phyloP scores from a whole-genome alignment of 2,329 filamentous ascomycete species.

The Neofusicoccum sp. region DNA sequence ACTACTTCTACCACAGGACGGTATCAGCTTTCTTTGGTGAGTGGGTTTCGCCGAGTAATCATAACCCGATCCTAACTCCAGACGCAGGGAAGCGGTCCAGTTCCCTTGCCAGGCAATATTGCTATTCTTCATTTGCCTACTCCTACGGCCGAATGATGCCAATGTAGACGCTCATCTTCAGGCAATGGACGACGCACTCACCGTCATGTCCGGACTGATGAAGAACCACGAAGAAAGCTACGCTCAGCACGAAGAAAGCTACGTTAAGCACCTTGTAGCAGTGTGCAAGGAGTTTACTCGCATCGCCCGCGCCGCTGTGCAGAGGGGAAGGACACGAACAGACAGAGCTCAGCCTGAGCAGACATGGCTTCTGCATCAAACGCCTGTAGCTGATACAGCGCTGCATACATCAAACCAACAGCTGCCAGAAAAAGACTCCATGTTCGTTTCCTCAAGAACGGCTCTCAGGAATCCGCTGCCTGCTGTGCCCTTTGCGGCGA shows the following conservation, averaged over 20 bases:
- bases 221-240: not conserved
- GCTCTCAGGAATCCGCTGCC: no score
- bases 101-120: not conserved
- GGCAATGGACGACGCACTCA: not conserved
- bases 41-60: no score
- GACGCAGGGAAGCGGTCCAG: not conserved
- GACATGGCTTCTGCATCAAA: not conserved
- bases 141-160: not conserved
- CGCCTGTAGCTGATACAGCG: not conserved
- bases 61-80: not conserved
- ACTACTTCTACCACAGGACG: not conserved
- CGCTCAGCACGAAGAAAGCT: not conserved
- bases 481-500: no score
- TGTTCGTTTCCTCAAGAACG: no score
- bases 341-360: not conserved
- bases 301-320: not conserved
- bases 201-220: not conserved
- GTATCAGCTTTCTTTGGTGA: not conserved
- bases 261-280: not conserved
- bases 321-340: not conserved
- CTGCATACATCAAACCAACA: not conserved
- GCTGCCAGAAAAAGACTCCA: not conserved
- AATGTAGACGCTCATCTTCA: not conserved
- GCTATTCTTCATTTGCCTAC: constrained; percentile 2
- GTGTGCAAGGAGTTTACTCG: not conserved